Base-by-base conservation (phyloP, 2,329 filamentous ascomycete genomes). In the Cladosporium sp. region DNA sequence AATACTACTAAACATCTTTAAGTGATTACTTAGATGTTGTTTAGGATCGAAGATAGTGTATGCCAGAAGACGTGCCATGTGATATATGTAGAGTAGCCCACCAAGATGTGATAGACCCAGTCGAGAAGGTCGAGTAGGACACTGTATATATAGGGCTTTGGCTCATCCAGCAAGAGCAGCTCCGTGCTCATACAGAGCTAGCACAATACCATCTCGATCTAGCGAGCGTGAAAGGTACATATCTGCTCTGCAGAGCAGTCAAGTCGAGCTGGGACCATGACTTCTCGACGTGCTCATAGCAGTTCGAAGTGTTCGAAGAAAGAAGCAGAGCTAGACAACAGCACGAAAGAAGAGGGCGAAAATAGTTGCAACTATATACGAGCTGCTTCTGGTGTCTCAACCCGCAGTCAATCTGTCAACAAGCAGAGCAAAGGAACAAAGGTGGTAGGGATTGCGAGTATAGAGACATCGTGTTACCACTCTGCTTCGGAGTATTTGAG, bases 1-100 rank as follows among this genome's bases (percentile, higher is more conserved):
- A 65, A 47, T 65, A 21, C 47, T 65, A 61, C 34, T 44, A 44
- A 18, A 65, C 57, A 15, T 61, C 57, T 4, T 26, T 65, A 21
- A 65, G 24, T 36, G 44, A 65, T 28, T 36, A 61, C 32, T 49
- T 65, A 7, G 57, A 65, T 28, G 44, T 32, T 15, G 28, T 18
- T 18, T 7, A 30, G 10, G 10, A 65, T 62, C 64, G 64, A 60
- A 28, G 64, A 41, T 65, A 21, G 57, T 65, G 32, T n/a, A 65
- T 65, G 32, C n/a, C 21, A n/a, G 64, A 65, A 44, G 64, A 65
- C 44, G 34, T 61, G 18, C 38, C 21, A 12, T 65, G 32, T n/a
- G 57, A 60, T 52, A 18, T 52, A 18, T 52, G 18, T 52, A 18
- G 26, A 8, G 49, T 30, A 15, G 49, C 49, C 15, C 10, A 52